Conservation (phyloP, 2,329 filamentous ascomycete genomes). For the Dactylellina leptospora region DNA sequence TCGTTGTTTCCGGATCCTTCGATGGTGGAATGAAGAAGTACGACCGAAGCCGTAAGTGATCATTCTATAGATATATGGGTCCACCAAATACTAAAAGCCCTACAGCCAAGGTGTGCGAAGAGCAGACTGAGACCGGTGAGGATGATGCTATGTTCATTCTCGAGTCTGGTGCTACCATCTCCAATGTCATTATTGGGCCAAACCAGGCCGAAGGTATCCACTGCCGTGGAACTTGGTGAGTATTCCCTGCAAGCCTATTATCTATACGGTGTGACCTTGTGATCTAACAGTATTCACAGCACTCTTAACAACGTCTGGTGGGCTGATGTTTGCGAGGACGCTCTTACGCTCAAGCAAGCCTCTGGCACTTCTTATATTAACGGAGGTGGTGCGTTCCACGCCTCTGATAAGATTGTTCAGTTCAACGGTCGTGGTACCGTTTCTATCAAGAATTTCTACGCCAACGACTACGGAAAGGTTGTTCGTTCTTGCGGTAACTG, state of each 20-base stretch:
- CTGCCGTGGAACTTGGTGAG: slow-evolving; percentile 60
- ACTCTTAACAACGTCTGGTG: slow-evolving; percentile 56
- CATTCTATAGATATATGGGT: too few species aligned
- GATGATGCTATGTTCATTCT: slow-evolving; percentile 60
- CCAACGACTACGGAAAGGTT: slow-evolving; percentile 63
- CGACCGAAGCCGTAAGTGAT: slow-evolving; percentile 62
- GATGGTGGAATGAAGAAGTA: slow-evolving; percentile 65
- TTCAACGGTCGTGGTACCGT: slow-evolving; percentile 64
- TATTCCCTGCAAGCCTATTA: too few species aligned
- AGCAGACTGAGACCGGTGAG: slow-evolving; percentile 63
- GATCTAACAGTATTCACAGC: too few species aligned
- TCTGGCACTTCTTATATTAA: slow-evolving; percentile 60
- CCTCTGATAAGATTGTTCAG: slow-evolving; percentile 64
- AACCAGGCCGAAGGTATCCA: slow-evolving; percentile 62
- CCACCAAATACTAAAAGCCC: too few species aligned
- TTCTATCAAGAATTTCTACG: slow-evolving; percentile 57
- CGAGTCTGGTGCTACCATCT: slow-evolving; percentile 46
- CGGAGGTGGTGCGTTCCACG: slow-evolving; percentile 64
- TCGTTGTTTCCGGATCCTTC: slow-evolving; percentile 61
- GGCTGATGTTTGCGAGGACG: slow-evolving; percentile 55
- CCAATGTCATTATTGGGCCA: slow-evolving; percentile 61
- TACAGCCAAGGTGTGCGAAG: slow-evolving; percentile 61
- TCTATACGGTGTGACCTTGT: too few species aligned
- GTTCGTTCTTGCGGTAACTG: slow-evolving; percentile 66
- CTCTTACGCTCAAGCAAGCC: slow-evolving; percentile 42